Conservation (phyloP, 495 filamentous ascomycete genomes). For the Emericellopsis terricola region DNA sequence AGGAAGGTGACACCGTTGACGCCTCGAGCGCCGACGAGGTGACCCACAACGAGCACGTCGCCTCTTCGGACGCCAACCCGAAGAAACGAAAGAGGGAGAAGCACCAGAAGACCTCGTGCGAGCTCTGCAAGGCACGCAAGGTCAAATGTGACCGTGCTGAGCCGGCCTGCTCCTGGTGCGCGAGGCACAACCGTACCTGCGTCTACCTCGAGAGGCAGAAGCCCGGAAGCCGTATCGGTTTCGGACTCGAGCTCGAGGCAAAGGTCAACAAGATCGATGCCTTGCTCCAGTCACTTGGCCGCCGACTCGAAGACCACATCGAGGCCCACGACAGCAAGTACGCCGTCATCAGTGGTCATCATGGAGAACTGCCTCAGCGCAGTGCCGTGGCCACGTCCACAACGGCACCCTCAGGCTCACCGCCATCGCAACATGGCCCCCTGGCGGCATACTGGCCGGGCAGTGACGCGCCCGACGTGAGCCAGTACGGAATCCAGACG, state of each 20-base stretch:
- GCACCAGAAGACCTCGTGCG: constrained; percentile 18
- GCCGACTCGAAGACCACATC: constrained; percentile 18
- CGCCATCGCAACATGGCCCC: not conserved
- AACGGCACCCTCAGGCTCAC: not conserved
- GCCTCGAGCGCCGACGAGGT: constrained; percentile 1
- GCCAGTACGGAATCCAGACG: not conserved
- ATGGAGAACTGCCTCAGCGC: too few relatives aligned
- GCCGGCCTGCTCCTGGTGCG: constrained; percentile 78
- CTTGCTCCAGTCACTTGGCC: constrained; percentile 26
- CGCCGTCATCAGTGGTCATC: not conserved
- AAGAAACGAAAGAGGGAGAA: constrained; percentile 3
- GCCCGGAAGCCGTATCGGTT: constrained; percentile 67
- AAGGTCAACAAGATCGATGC: constrained; percentile 43
- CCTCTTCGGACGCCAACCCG: not conserved
- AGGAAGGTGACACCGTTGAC: not conserved
- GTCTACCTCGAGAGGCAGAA: constrained; percentile 81
- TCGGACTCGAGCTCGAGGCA: constrained; percentile 75
- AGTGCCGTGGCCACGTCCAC: not conserved
- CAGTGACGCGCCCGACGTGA: not conserved
- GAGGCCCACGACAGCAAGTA: not conserved
- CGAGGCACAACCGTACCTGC: constrained; percentile 55
- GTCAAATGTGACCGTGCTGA: constrained; percentile 72
- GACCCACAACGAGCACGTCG: not conserved
- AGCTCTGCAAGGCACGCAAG: constrained; percentile 72
- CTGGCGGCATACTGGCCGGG: not conserved